Evolutionary conservation across 306 rosid genomes (phyloP).

Genomic region (Rosa lucieae): DNA sequence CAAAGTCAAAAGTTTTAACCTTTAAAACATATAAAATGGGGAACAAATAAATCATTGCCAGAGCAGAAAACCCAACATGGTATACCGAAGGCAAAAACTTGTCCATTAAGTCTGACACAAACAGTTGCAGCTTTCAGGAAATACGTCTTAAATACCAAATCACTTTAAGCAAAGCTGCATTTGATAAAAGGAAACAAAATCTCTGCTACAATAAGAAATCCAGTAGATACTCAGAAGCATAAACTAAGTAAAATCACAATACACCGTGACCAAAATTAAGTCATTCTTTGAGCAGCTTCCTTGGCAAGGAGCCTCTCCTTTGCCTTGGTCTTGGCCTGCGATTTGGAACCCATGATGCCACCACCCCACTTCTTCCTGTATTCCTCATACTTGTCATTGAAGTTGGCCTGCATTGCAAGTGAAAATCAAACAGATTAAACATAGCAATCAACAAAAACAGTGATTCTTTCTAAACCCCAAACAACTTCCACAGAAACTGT

Average conservation of each 20-base stretch:
- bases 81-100: not conserved
- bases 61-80: not conserved
- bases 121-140: conserved; percentile 10
- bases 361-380: conserved; percentile 86
- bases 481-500: not conserved
- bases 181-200: conserved; percentile 12
- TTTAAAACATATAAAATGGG: not conserved
- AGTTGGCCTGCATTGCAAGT: conserved; percentile 58
- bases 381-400: conserved; percentile 81
- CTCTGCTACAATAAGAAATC: not conserved
- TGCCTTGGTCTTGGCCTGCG: conserved; percentile 77
- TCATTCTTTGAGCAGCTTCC: conserved; percentile 80
- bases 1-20: too few relatives aligned
- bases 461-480: not conserved
- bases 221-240: not conserved
- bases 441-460: not conserved
- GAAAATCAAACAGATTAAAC: not conserved
- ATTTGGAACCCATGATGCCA: conserved; percentile 86
- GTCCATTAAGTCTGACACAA: conserved; percentile 7
- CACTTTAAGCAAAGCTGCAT: not conserved
- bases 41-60: not conserved
- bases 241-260: not conserved
- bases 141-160: not conserved
- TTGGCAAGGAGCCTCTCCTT: conserved; percentile 72
- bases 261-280: conserved; percentile 20